Evolutionary conservation across 306 rosid species (phyloP).

Genomic region (Lagenaria siceraria): DNA sequence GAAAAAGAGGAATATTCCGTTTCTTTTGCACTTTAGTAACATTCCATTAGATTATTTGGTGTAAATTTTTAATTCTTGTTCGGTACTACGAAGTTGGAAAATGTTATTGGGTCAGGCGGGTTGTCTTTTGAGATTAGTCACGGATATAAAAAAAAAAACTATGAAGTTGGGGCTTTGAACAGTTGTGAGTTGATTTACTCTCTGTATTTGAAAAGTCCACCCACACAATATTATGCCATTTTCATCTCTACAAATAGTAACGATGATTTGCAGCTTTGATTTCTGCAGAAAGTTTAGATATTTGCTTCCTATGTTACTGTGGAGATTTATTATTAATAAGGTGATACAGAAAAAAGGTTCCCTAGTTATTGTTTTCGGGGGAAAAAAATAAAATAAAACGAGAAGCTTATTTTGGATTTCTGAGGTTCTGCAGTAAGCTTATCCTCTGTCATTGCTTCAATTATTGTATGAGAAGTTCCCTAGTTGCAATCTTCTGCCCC

Average conservation of each 20-base stretch:
- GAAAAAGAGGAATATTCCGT: not conserved
- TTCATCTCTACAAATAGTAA: not conserved
- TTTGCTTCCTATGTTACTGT: not conserved
- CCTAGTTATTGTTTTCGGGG: not conserved
- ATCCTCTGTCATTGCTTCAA: not conserved
- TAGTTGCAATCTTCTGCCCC: not conserved
- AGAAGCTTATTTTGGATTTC: not conserved
- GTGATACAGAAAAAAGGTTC: not conserved
- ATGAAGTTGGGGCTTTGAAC: not conserved
- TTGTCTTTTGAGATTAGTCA: too few relatives aligned
- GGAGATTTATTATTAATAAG: not conserved
- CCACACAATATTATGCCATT: not conserved
- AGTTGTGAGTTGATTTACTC: not conserved
- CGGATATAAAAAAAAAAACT: too few relatives aligned
- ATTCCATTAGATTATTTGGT: not conserved
- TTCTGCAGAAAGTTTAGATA: not conserved
- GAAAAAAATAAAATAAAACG: not conserved
- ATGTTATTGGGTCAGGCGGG: too few relatives aligned
- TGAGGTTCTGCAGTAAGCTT: constrained; percentile 1
- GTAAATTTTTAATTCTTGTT: not conserved
- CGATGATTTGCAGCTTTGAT: not conserved
- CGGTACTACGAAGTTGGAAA: not conserved
- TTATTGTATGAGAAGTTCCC: not conserved
- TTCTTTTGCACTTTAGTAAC: not conserved
- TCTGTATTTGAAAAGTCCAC: not conserved